A percentile compares a stretch with the other conserved stretches of the same genome.
These are phyloP conservation scores for Chamaecyparis obtusa DNA, from an alignment of 75 land plant species.

Conservation along the genomic window DNA sequence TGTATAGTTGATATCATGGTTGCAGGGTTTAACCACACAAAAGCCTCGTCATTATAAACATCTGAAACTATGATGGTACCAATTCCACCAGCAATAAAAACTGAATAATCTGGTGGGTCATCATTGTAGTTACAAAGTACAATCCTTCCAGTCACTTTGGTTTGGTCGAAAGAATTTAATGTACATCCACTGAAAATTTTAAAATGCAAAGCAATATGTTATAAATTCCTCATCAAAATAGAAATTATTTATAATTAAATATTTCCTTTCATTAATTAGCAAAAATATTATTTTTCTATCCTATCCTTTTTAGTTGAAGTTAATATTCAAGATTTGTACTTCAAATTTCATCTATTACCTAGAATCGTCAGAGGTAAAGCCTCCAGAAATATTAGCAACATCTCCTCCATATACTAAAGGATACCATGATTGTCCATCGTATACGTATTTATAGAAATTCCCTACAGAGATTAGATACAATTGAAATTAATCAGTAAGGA, in stretches of 20 bases:
- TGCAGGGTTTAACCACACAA: background rate
- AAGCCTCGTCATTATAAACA: background rate
- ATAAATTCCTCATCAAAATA: no score
- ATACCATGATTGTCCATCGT: no score
- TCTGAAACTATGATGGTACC: slow-evolving; percentile 8
- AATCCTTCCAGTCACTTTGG: slow-evolving; percentile 1
- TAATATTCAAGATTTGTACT: no score
- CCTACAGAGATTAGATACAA: no score
- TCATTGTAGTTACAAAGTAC: background rate
- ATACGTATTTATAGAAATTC: no score
- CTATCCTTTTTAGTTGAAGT: no score
- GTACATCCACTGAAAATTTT: slow-evolving; percentile 12
- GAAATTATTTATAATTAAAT: no score
- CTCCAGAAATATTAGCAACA: no score
- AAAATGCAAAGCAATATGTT: no score
- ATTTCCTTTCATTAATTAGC: no score
- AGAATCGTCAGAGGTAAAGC: background rate
- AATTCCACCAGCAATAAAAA: slow-evolving; percentile 23
- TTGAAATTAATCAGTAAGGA: background rate
- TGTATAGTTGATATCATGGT: slow-evolving; percentile 9
- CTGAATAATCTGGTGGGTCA: background rate
- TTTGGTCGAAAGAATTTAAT: background rate
- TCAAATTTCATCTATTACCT: background rate
- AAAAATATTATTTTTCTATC: no score
- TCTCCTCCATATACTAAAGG: no score